phyloP scores from a whole-genome alignment of 202 grass and related monocot species.

The Saccharum hybrid region DNA sequence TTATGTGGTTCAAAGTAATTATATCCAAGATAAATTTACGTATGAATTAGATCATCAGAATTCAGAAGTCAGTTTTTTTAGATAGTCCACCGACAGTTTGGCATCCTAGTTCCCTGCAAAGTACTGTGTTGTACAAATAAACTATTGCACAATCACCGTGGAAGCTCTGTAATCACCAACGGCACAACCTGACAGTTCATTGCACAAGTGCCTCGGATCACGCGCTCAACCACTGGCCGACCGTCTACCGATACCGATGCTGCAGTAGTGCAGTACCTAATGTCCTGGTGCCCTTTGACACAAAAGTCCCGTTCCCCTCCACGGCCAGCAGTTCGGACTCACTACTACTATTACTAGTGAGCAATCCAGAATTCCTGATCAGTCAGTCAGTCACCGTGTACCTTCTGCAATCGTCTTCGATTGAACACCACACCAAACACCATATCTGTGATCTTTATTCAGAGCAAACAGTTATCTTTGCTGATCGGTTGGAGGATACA shows the following conservation, averaged over 20 bases:
- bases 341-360: too few relatives aligned
- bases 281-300: background rate
- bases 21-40: background rate
- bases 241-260: background rate
- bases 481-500: background rate
- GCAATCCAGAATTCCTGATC: background rate
- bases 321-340: background rate
- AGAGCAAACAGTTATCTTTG: background rate
- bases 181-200: background rate
- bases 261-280: background rate
- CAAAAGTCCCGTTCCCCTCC: background rate
- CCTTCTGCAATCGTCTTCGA: background rate
- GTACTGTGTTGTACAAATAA: background rate
- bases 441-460: background rate
- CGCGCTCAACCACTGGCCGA: background rate
- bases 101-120: background rate
- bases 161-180: background rate
- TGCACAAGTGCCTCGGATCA: background rate
- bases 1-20: background rate
- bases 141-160: background rate
- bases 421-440: constrained; percentile 20
- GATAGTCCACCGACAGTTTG: background rate
- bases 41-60: background rate
- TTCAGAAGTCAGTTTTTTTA: too few relatives aligned
- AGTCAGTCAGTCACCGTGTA: background rate